Conservation (phyloP, 2,329 filamentous ascomycete species). For the Pseudogymnoascus sp. region DNA sequence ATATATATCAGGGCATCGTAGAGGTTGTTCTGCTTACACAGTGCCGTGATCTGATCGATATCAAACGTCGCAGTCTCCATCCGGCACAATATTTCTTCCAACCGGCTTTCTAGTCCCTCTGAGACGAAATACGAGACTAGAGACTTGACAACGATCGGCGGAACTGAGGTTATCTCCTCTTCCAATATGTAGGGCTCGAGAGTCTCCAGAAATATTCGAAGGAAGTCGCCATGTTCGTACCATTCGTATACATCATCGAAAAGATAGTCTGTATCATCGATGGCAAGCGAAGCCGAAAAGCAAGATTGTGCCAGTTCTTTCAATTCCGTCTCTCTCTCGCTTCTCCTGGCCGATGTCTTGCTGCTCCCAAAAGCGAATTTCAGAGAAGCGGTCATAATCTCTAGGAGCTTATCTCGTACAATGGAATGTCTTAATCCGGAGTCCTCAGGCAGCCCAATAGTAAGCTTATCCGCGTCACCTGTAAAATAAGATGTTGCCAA, state of each 20-base stretch:
- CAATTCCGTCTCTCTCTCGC: conserved; percentile 44
- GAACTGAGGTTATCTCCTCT: conserved; percentile 62
- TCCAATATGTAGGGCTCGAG: conserved; percentile 84
- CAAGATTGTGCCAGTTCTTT: conserved; percentile 73
- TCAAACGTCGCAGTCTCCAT: conserved; percentile 87
- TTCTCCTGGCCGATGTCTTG: conserved; percentile 40
- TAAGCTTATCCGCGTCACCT: conserved; percentile 86
- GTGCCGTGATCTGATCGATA: conserved; percentile 79
- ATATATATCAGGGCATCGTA: conserved; percentile 96
- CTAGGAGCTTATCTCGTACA: conserved; percentile 79
- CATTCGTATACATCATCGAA: conserved; percentile 87
- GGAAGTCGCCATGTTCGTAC: conserved; percentile 68
- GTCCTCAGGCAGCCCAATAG: conserved; percentile 86
- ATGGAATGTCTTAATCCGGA: conserved; percentile 64
- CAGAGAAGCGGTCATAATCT: conserved; percentile 87
- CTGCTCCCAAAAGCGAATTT: conserved; percentile 75
- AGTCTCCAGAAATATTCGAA: conserved; percentile 74
- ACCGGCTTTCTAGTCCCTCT: conserved; percentile 62
- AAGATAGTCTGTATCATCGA: conserved; percentile 71
- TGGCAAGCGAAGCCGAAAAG: conserved; percentile 71
- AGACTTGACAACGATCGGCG: conserved; percentile 76
- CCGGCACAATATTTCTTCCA: conserved; percentile 92
- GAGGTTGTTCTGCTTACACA: conserved; percentile 85
- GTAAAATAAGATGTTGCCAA: conserved; percentile 88
- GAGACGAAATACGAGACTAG: conserved; percentile 73